Percentiles rank a stretch among this genome's conserved stretches.
Conservation (phyloP, 2,329 filamentous ascomycete species). For the Venturiaceae sp. region DNA sequence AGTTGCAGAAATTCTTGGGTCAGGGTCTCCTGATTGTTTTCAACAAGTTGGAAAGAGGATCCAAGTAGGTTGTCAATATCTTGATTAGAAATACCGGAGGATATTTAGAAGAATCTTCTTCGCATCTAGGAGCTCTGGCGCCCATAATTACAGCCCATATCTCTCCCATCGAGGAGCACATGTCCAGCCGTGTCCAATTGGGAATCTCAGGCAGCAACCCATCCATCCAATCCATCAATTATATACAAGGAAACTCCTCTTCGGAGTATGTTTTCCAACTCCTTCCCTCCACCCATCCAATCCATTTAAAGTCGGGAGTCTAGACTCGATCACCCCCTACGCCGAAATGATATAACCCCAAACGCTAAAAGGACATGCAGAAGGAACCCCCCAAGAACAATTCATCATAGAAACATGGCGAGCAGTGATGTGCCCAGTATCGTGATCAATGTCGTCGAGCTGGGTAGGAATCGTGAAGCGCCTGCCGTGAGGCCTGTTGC, state of each 20-base stretch:
- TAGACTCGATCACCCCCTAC: background rate
- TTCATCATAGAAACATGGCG: background rate
- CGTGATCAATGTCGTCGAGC: background rate
- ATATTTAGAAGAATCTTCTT: background rate
- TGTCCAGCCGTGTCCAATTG: background rate
- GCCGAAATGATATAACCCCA: background rate
- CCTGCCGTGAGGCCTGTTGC: constrained; percentile 4
- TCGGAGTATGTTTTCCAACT: background rate
- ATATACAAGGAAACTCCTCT: background rate
- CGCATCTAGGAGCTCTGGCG: background rate
- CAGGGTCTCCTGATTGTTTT: background rate
- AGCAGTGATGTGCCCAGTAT: background rate
- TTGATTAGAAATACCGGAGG: too few relatives aligned
- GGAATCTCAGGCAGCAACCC: background rate
- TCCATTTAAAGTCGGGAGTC: background rate
- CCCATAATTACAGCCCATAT: background rate
- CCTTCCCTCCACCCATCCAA: background rate
- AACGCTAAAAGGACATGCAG: background rate
- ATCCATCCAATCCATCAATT: background rate
- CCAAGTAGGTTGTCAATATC: too few relatives aligned
- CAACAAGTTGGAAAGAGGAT: too few relatives aligned
- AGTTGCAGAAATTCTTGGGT: background rate
- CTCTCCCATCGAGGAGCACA: background rate
- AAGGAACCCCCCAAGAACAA: background rate
- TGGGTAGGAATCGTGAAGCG: constrained; percentile 1